Evolutionary conservation across 345 rosid species (phyloP).

Genomic region (Zanthoxylum bungeanum): DNA sequence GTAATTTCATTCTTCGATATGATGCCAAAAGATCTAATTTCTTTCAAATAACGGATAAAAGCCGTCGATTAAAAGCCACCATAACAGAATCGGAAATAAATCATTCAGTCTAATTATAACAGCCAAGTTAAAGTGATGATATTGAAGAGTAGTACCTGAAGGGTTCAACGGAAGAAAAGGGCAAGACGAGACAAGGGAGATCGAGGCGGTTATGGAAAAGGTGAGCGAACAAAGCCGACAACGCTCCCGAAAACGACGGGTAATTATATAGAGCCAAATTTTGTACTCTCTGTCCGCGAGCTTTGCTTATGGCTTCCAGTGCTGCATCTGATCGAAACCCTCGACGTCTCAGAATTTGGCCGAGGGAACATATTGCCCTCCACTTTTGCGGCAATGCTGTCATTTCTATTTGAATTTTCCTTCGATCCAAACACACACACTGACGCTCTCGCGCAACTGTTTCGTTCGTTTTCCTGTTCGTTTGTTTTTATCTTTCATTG

Average conservation of each 20-base stretch:
- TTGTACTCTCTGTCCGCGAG: constrained; percentile 51
- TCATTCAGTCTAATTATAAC: neutral
- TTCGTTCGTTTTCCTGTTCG: neutral
- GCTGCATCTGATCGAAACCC: constrained; percentile 83
- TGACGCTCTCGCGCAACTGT: neutral
- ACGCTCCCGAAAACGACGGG: constrained; percentile 87
- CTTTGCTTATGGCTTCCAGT: constrained; percentile 57
- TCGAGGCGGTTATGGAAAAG: constrained; percentile 67
- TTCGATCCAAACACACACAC: neutral
- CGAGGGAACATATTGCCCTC: neutral
- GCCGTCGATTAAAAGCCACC: no score
- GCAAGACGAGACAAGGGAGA: constrained; percentile 65
- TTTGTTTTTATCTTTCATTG: neutral
- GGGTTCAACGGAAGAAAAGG: constrained; percentile 75
- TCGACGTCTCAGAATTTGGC: constrained; percentile 8
- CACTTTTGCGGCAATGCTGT: constrained; percentile 14
- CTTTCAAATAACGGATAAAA: no score
- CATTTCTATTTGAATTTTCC: neutral
- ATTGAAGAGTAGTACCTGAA: constrained; percentile 31
- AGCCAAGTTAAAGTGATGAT: neutral
- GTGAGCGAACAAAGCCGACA: constrained; percentile 75
- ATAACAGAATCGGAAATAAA: no score
- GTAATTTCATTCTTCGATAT: no score
- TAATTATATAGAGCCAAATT: constrained; percentile 71
- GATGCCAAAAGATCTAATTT: no score